Conservation (phyloP, 352 stramenopile species). For the Phytophthora capsici region DNA sequence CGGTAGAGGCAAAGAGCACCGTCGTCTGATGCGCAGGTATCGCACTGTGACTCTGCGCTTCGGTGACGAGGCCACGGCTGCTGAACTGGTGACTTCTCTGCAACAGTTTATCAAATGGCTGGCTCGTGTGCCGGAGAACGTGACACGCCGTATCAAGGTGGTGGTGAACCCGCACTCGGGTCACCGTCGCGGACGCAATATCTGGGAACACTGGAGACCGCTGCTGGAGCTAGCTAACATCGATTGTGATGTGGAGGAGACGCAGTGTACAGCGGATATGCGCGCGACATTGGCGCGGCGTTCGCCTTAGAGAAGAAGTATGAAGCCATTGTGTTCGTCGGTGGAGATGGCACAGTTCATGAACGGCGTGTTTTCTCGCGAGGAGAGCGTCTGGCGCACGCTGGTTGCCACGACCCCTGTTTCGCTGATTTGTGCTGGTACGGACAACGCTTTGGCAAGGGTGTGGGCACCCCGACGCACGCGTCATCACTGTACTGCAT, state of each 20-base stretch:
- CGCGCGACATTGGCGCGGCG: conserved; percentile 68
- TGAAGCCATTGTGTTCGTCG: conserved; percentile 76
- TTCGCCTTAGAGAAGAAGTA: conserved; percentile 69
- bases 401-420: too few relatives aligned
- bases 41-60: conserved; percentile 53
- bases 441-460: conserved; percentile 78
- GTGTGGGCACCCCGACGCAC: conserved; percentile 71
- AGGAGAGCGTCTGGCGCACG: too few relatives aligned
- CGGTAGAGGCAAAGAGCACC: conserved; percentile 60
- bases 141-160: conserved; percentile 65
- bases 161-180: too few relatives aligned
- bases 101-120: conserved; percentile 74
- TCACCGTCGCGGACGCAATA: conserved; percentile 60
- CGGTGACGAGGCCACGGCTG: conserved; percentile 26
- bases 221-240: conserved; percentile 71
- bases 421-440: conserved; percentile 73
- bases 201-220: conserved; percentile 65
- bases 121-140: conserved; percentile 63
- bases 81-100: conserved; percentile 47
- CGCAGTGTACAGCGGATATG: conserved; percentile 78
- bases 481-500: conserved; percentile 76
- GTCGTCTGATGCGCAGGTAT: conserved; percentile 63
- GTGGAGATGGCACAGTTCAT: too few relatives aligned
- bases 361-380: too few relatives aligned
- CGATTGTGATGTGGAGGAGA: conserved; percentile 69